A percentile compares a stretch with the other conserved stretches of the same genome.
These are phyloP conservation scores for Phylloporus arenicola DNA, from an alignment of 768 basidiomycete species.

Conservation along the genomic window DNA sequence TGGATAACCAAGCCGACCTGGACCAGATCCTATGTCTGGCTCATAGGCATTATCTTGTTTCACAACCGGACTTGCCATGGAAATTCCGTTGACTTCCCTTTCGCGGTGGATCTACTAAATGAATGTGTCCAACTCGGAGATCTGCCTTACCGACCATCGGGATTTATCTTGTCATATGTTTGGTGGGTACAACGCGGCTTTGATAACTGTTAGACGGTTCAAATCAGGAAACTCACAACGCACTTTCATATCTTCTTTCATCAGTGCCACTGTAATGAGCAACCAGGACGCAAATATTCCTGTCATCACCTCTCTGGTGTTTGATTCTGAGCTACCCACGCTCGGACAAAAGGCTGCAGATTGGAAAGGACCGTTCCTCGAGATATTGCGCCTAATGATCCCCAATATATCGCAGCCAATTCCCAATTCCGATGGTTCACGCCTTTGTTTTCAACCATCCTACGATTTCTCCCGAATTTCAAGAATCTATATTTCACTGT, in stretches of 20 bases:
- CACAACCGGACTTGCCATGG: too few species aligned
- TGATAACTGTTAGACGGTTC: not conserved
- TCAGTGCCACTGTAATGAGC: slow-evolving; percentile 11
- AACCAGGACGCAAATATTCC: not conserved
- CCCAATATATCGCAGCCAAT: not conserved
- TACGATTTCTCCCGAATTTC: slow-evolving; percentile 9
- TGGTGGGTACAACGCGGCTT: not conserved
- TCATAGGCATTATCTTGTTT: not conserved
- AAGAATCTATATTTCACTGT: slow-evolving; percentile 9
- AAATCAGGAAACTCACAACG: slow-evolving; percentile 2
- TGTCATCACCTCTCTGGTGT: slow-evolving; percentile 5
- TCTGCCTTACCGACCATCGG: not conserved
- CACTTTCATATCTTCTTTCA: slow-evolving; percentile 4
- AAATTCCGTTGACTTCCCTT: too few species aligned
- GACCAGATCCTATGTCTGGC: not conserved
- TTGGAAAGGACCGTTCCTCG: slow-evolving; percentile 10
- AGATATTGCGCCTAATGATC: slow-evolving; percentile 4
- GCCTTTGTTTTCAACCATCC: slow-evolving; percentile 14
- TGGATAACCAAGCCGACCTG: not conserved
- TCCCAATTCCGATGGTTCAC: not conserved
- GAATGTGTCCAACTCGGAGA: not conserved
- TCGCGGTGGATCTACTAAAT: too few species aligned
- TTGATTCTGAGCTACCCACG: not conserved
- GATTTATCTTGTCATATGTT: not conserved
- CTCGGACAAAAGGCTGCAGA: not conserved